Evolutionary conservation across 192 early-diverging fungal species (phyloP).

Genomic region (Linnemannia schmuckeri): DNA sequence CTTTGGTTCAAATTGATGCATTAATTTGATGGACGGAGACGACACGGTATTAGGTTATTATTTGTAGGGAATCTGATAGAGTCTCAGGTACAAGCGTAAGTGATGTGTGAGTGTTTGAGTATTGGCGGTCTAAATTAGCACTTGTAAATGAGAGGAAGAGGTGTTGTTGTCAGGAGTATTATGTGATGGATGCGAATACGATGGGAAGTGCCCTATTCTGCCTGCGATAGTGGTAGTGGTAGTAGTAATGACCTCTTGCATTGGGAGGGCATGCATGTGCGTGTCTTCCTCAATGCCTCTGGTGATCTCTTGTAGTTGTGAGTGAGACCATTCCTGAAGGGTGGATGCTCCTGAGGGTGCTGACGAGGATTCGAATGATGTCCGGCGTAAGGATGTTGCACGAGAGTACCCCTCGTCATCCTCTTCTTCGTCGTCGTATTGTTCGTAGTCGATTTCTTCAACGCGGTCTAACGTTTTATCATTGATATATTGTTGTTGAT

Average conservation of each 20-base stretch:
- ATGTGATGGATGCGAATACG: too few relatives aligned
- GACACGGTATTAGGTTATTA: too few relatives aligned
- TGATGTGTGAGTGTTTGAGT: too few relatives aligned
- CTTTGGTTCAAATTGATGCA: not conserved
- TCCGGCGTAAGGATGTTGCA: not conserved
- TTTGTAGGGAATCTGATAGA: too few relatives aligned
- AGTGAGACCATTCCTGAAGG: not conserved
- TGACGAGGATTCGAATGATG: not conserved
- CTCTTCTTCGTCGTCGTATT: not conserved
- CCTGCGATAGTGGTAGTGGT: not conserved
- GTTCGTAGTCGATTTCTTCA: not conserved
- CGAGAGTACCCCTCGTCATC: not conserved
- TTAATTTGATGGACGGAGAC: too few relatives aligned
- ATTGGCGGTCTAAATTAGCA: too few relatives aligned
- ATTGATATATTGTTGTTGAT: not conserved
- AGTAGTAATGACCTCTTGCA: not conserved
- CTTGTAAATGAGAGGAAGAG: too few relatives aligned
- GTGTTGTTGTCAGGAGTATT: too few relatives aligned
- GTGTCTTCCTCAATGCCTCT: not conserved
- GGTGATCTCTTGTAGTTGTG: not conserved
- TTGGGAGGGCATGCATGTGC: not conserved
- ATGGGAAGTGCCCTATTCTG: too few relatives aligned
- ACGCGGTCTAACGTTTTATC: not conserved
- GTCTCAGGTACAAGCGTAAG: too few relatives aligned
- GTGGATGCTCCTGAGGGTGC: not conserved